Evolutionary conservation across 23 red algal species (phyloP).

Genomic region (Gracilaria gracilis): DNA sequence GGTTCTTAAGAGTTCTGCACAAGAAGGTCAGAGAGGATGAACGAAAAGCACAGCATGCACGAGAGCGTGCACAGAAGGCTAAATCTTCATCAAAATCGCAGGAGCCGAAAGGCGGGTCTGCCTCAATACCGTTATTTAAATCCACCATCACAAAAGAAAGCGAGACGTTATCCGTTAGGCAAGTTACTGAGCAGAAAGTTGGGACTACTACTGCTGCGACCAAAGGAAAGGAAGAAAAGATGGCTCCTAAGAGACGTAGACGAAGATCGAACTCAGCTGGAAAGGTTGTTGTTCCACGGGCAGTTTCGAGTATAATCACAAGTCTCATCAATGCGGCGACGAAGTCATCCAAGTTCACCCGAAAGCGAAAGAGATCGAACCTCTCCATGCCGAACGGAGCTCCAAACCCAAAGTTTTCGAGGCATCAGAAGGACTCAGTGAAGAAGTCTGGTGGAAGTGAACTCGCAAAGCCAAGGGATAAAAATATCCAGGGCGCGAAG

Average conservation of each 20-base stretch:
- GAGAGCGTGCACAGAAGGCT: background rate
- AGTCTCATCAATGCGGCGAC: conserved; percentile 53
- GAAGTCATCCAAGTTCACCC: conserved; percentile 23
- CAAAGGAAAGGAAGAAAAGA: conserved; percentile 9
- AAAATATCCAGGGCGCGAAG: background rate
- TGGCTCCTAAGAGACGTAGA: background rate
- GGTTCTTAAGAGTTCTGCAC: conserved; percentile 40
- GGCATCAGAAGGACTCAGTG: background rate
- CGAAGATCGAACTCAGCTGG: background rate
- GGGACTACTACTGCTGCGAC: background rate
- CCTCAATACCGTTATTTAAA: background rate
- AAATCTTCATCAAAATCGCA: background rate
- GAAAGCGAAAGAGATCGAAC: conserved; percentile 24
- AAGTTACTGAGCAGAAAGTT: background rate
- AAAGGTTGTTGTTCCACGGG: conserved; percentile 46
- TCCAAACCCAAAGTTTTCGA: background rate
- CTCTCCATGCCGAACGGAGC: background rate
- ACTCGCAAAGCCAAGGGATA: background rate
- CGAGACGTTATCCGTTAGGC: background rate
- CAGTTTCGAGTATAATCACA: conserved; percentile 46
- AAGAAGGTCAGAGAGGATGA: conserved; percentile 51
- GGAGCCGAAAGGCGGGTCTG: background rate
- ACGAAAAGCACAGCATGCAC: background rate
- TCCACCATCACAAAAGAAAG: background rate
- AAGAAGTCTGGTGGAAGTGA: background rate